Evolutionary conservation across 2,329 filamentous ascomycete species (phyloP).

Genomic region (Clonostachys rhizophaga): DNA sequence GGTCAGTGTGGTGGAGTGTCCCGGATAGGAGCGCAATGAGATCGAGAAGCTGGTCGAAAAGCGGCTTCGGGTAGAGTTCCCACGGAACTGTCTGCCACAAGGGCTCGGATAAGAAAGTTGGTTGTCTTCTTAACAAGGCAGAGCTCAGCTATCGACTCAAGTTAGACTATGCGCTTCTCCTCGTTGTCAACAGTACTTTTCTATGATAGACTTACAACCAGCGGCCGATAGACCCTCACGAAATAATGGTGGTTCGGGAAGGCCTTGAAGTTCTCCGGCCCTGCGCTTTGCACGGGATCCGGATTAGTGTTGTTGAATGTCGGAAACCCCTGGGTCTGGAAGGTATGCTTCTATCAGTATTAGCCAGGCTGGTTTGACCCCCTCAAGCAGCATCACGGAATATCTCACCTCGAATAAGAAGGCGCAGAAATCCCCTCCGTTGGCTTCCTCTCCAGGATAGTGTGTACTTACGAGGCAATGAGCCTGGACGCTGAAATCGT

Average conservation of each 20-base stretch:
- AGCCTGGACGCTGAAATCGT: conserved; percentile 30
- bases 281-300: conserved; percentile 13
- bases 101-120: conserved; percentile 42
- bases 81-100: conserved; percentile 50
- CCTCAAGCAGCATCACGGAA: conserved; percentile 16
- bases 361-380: too few species aligned
- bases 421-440: conserved; percentile 26
- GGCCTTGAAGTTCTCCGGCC: conserved; percentile 37
- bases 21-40: conserved; percentile 39
- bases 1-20: conserved; percentile 39
- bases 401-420: conserved; percentile 47
- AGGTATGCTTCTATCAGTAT: too few species aligned
- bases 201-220: conserved; percentile 33
- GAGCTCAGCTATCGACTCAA: conserved; percentile 30
- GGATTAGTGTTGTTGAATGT: too few species aligned
- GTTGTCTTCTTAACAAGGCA: conserved; percentile 42
- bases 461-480: conserved; percentile 21
- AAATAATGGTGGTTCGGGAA: conserved; percentile 58
- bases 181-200: not conserved
- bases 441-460: too few species aligned
- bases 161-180: not conserved
- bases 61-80: conserved; percentile 43
- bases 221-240: conserved; percentile 46
- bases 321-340: too few species aligned
- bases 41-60: conserved; percentile 48